Conservation (phyloP, 108 stramenopile species). For the Skeletonema marinoi region DNA sequence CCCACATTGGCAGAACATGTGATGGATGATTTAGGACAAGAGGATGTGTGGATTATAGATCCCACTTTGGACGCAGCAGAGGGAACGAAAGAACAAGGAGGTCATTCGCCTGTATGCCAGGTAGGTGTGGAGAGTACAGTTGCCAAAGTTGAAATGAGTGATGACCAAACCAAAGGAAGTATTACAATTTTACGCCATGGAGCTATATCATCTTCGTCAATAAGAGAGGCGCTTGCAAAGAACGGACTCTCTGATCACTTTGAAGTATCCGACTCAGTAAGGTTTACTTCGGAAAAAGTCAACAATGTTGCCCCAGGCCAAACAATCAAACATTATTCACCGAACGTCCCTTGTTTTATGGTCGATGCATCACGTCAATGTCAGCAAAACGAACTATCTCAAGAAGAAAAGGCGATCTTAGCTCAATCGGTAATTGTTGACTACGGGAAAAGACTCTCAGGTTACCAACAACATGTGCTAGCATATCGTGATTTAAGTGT, state of each 20-base stretch:
- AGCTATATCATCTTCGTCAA: conserved; percentile 65
- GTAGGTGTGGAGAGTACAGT: conserved; percentile 89
- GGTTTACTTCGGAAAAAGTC: conserved; percentile 61
- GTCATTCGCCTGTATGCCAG: conserved; percentile 38
- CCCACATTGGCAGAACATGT: conserved; percentile 95
- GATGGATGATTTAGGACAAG: conserved; percentile 87
- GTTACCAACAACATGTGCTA: conserved; percentile 55
- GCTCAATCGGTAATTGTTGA: conserved; percentile 82
- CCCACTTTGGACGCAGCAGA: conserved; percentile 29
- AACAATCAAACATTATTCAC: conserved; percentile 94
- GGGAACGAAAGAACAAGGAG: background rate
- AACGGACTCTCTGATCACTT: conserved; percentile 42
- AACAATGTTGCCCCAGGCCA: conserved; percentile 92
- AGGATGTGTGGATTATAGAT: conserved; percentile 87
- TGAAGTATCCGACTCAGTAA: conserved; percentile 33
- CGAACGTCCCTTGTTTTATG: conserved; percentile 87
- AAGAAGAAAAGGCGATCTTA: conserved; percentile 42
- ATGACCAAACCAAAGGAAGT: conserved; percentile 15
- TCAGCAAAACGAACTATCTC: conserved; percentile 7
- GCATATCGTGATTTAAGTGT: conserved; percentile 83
- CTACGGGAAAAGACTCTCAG: conserved; percentile 64
- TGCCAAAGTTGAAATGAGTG: conserved; percentile 68
- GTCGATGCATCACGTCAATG: conserved; percentile 34
- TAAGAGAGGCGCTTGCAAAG: conserved; percentile 49
- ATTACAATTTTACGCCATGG: conserved; percentile 79